phyloP scores from a whole-genome alignment of 371 early-diverging fungal genomes.

The Rhizopus delemar region DNA sequence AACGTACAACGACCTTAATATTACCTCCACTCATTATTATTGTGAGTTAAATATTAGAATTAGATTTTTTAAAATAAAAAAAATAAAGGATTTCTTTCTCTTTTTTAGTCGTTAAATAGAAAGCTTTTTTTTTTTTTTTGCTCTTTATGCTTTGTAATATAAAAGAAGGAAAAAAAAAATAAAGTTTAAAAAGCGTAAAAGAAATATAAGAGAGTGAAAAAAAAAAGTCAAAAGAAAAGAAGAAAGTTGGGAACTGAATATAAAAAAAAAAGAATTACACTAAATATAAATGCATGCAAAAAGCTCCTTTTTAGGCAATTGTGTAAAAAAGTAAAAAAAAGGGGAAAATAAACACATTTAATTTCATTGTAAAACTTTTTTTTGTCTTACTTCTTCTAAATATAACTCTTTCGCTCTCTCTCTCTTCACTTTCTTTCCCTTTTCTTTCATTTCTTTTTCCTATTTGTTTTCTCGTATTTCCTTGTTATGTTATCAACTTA shows the following conservation, averaged over 20 bases:
- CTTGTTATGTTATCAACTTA: too few species aligned
- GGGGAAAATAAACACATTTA: conserved; percentile 1
- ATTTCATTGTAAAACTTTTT: conserved; percentile 2
- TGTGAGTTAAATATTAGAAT: too few species aligned
- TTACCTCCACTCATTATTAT: conserved; percentile 16
- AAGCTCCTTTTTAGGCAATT: conserved; percentile 3
- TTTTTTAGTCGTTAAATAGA: not conserved
- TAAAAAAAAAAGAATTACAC: conserved; percentile 3
- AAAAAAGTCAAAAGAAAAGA: not conserved
- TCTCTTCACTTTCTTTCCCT: not conserved
- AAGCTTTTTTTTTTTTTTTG: not conserved
- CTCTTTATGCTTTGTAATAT: not conserved
- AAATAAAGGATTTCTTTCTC: too few species aligned
- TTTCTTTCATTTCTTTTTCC: not conserved
- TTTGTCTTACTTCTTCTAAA: not conserved
- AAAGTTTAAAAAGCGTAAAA: not conserved
- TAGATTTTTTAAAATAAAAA: too few species aligned
- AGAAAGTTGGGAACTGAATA: not conserved
- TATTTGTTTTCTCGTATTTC: too few species aligned
- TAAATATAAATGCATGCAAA: conserved; percentile 4
- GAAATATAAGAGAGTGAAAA: not conserved
- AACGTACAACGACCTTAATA: conserved; percentile 24
- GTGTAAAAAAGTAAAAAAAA: conserved; percentile 2
- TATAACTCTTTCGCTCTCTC: not conserved
- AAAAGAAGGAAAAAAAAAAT: not conserved